phyloP scores from a whole-genome alignment of 331 rosid species.

The Spiraea crenata region DNA sequence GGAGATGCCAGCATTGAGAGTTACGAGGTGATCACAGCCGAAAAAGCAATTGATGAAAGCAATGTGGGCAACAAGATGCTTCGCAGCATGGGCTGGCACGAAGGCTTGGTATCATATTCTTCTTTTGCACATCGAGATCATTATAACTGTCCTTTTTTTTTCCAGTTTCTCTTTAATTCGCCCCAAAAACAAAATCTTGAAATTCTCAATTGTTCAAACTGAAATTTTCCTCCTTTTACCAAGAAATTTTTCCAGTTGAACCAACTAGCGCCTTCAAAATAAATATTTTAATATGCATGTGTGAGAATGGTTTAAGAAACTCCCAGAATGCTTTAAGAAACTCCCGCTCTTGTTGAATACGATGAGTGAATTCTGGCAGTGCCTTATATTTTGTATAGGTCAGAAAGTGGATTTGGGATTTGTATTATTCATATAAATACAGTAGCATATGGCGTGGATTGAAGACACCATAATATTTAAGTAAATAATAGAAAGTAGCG shows the following conservation, averaged over 20 bases:
- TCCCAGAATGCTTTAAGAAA: not conserved
- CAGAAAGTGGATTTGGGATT: not conserved
- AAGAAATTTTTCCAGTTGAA: slow-evolving; percentile 2
- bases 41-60: slow-evolving; percentile 89
- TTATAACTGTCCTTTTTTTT: not conserved
- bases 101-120: slow-evolving; percentile 88
- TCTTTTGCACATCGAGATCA: slow-evolving; percentile 30
- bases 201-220: not conserved
- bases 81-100: slow-evolving; percentile 99
- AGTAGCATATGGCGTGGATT: not conserved
- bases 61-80: slow-evolving; percentile 99
- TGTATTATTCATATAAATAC: not conserved
- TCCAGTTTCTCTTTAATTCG: not conserved
- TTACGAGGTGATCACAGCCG: slow-evolving; percentile 82
- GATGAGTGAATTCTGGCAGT: not conserved
- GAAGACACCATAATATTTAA: too few relatives aligned
- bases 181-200: not conserved
- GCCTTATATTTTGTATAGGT: not conserved
- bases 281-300: not conserved
- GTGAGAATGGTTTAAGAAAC: not conserved
- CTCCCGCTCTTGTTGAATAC: not conserved
- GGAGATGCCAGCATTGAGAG: slow-evolving; percentile 63
- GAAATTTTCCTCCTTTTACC: not conserved
- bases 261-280: not conserved
- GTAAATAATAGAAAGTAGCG: not conserved